phyloP scores from a whole-genome alignment of 1,284 basidiomycete genomes.

The Cryptococcus sp. region DNA sequence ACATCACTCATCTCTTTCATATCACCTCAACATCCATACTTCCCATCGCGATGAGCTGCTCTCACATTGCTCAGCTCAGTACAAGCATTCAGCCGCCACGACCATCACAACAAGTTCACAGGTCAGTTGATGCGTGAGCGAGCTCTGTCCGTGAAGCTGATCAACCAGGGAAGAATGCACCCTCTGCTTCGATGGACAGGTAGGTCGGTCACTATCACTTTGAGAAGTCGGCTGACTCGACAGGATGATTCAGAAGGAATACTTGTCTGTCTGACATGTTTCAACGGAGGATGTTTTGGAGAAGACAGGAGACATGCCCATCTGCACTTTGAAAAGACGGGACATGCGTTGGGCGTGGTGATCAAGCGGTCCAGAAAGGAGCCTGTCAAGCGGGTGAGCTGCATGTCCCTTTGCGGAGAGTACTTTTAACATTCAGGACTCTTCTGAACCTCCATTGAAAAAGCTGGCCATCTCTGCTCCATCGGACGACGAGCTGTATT shows the following conservation, averaged over 20 bases:
- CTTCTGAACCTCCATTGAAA: slow-evolving; percentile 79
- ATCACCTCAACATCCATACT: no score
- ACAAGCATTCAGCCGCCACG: slow-evolving; percentile 27
- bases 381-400: slow-evolving; percentile 61
- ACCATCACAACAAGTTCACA: slow-evolving; percentile 42
- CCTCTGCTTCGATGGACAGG: slow-evolving; percentile 93
- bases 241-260: slow-evolving; percentile 71
- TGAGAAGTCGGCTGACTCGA: slow-evolving; percentile 6
- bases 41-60: slow-evolving; percentile 32
- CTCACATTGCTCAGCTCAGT: slow-evolving; percentile 28
- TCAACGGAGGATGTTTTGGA: slow-evolving; percentile 78
- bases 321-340: slow-evolving; percentile 63
- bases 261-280: slow-evolving; percentile 86
- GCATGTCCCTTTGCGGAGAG: not conserved
- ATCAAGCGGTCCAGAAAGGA: slow-evolving; percentile 70
- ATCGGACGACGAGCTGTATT: slow-evolving; percentile 82
- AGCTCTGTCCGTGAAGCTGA: not conserved
- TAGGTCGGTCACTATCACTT: slow-evolving; percentile 30
- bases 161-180: slow-evolving; percentile 53
- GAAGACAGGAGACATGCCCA: slow-evolving; percentile 61
- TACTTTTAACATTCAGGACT: slow-evolving; percentile 35
- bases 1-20: not conserved
- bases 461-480: slow-evolving; percentile 84
- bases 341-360: slow-evolving; percentile 74
- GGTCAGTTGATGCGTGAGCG: slow-evolving; percentile 26